Evolutionary conservation across 495 filamentous ascomycete species (phyloP), one percentile per base, ranked within the genome.

Genomic region (Aspergillus ellipticus): DNA sequence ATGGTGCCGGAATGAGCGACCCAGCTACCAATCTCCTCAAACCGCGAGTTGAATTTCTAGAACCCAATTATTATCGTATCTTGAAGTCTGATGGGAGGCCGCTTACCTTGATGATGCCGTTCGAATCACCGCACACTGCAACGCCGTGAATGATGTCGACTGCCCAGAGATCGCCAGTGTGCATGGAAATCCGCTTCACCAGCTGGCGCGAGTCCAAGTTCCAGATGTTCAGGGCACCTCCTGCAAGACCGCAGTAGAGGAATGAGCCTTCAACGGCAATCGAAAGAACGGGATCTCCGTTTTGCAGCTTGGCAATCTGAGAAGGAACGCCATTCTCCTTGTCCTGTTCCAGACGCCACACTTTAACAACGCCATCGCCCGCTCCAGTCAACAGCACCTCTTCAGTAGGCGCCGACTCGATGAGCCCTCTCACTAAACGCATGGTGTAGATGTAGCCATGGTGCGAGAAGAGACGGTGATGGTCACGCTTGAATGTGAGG

Each of bases 361-460:
- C 68, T 68, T 96, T 96, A 58, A 97, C 89, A 2, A 85, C 87
- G 2, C 94, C 94, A 68, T 98, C 94, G 19, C 94, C 95, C 28
- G 92, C 92, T 10, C 92, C 94, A 1, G 93, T 95, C 43, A 97
- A 79, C 41, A 98, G 70, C 3, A 89, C 82, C 54, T 97, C 92
- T 54, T 90, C 86, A 6, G 84, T 82, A 0, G 82, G 74, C 2
- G 85, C 82, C 0, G 83, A 83, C 35, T 84, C 74, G 6, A 87
- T 73, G 10, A 85, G 66, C 0, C 85, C 87, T 42, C 80, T 82
- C 2, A 89, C 84, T 2, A 97, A 74, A 0, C 90, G 78, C 93
- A 97, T 96, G 61, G 90, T 95, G 63, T 97, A 96, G 0, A 97
- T 82, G 69, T 96, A 97, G 13, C 94, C 94, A 70, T 84, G 94